Evolutionary conservation across 2,329 filamentous ascomycete species (phyloP), one percentile per base, ranked within the genome.

Genomic region (Phyllosticta citrichinensis): DNA sequence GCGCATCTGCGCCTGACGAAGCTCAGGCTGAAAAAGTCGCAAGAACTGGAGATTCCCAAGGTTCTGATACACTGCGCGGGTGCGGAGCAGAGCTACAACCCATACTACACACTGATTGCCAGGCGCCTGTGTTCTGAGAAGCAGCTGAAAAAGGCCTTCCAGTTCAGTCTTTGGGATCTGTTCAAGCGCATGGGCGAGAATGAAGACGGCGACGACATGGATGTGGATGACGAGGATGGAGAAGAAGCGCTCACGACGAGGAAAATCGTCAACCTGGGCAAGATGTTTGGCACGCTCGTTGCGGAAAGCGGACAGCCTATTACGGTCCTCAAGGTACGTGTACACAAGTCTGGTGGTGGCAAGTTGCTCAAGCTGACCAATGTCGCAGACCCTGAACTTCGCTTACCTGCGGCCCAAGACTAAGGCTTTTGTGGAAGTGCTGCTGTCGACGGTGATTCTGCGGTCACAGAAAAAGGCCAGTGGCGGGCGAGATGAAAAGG

Each of bases 51-150:
- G 71, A 88, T 97, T 33, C 87, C 93, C 0, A 85, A 88, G 58
- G 92, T 99, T 19, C 79, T 99, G 27, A 81, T 97, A 9, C 91
- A 94, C 66, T 97, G 92, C 70, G 87, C 87, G 1, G 89, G 89
- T 52, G 87, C 88, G 2, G 94, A 97, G 75, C 80, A 87, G 61
- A 80, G 81, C 0, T 96, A 97, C 74, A 99, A 99, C 68, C 89
- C 89, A 0, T 99, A 96, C 76, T 99, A 99, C 71, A 89, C 89
- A 0, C 79, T 96, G 0, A 86, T 99, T 47, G 91, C 91, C 10
- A 84, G 83, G 55, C 86, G 87, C 65, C 80, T 97, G 9, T 95
- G 91, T 68, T 79, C 79, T 3, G 89, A 92, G 63, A 85, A 85
- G 65, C 85, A 86, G 67, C 81, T 95, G 66, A 84, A 85, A 63